Evolutionary conservation across 164 flowering plant species (phyloP).

Genomic region (Platanus orientalis): DNA sequence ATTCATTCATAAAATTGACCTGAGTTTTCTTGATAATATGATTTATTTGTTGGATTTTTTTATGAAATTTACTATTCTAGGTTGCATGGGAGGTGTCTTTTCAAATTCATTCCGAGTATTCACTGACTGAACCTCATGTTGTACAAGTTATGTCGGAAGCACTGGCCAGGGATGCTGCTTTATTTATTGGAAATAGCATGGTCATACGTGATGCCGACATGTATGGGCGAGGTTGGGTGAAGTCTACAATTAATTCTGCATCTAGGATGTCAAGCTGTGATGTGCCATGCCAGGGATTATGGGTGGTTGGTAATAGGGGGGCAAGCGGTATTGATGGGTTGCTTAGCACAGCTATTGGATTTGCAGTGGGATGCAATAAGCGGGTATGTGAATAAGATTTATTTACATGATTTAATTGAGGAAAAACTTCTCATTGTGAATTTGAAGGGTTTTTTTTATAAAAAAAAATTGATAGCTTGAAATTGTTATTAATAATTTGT

Average conservation of each 20-base stretch:
- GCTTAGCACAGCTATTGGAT: conserved; percentile 89
- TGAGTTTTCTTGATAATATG: background rate
- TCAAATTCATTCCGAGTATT: conserved; percentile 46
- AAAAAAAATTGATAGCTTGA: no score
- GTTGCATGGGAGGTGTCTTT: conserved; percentile 67
- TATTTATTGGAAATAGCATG: conserved; percentile 95
- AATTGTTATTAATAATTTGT: no score
- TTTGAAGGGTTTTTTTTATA: no score
- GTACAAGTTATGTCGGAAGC: conserved; percentile 51
- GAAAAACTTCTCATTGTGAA: no score
- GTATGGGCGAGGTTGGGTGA: conserved; percentile 56
- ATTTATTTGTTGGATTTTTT: conserved; percentile 1
- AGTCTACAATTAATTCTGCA: conserved; percentile 17
- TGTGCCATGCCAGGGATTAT: conserved; percentile 41
- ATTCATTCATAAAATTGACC: background rate
- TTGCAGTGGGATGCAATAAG: conserved; percentile 83
- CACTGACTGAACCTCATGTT: conserved; percentile 83
- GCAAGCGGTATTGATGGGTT: conserved; percentile 99
- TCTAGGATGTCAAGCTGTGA: conserved; percentile 27
- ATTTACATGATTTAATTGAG: no score
- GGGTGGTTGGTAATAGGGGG: conserved; percentile 76
- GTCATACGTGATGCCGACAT: conserved; percentile 79
- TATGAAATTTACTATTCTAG: conserved; percentile 31
- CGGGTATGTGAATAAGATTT: conserved; percentile 37
- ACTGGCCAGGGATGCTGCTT: conserved; percentile 52